phyloP scores from a whole-genome alignment of 352 stramenopile species.

The Albugo candida region DNA sequence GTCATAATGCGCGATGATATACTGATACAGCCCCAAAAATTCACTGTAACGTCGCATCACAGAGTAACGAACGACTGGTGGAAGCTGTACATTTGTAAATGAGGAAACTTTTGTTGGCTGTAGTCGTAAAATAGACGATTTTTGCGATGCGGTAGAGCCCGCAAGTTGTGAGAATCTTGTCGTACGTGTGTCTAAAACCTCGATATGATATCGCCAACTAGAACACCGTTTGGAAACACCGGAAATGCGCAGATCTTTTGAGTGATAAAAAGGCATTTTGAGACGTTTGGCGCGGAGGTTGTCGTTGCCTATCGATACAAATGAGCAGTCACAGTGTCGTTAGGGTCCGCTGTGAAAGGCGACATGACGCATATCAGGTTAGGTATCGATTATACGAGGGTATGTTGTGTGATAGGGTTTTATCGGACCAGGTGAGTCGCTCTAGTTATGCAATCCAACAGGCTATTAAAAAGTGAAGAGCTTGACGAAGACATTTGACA shows the following conservation, averaged over 20 bases:
- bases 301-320: too few relatives aligned
- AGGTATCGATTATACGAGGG: too few relatives aligned
- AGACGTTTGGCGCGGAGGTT: too few relatives aligned
- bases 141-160: neutral
- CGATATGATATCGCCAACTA: slow-evolving; percentile 65
- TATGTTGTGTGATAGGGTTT: too few relatives aligned
- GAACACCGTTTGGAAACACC: slow-evolving; percentile 37
- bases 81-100: slow-evolving; percentile 8
- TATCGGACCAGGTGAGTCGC: too few relatives aligned
- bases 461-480: too few relatives aligned
- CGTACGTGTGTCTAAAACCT: slow-evolving; percentile 28
- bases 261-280: neutral
- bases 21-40: slow-evolving; percentile 40
- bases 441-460: too few relatives aligned
- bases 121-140: neutral
- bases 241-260: slow-evolving; percentile 54
- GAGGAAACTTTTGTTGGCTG: neutral
- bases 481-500: too few relatives aligned
- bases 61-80: slow-evolving; percentile 56
- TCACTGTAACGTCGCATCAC: slow-evolving; percentile 64
- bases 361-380: too few relatives aligned
- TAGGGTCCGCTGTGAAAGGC: too few relatives aligned
- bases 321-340: too few relatives aligned
- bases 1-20: slow-evolving; percentile 21
- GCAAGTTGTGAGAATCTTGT: neutral